Percentiles rank a stretch among this genome's conserved stretches.
Evolutionary conservation across 2,329 filamentous ascomycete genomes (phyloP).

Genomic region (Westerdykella aurantiaca): DNA sequence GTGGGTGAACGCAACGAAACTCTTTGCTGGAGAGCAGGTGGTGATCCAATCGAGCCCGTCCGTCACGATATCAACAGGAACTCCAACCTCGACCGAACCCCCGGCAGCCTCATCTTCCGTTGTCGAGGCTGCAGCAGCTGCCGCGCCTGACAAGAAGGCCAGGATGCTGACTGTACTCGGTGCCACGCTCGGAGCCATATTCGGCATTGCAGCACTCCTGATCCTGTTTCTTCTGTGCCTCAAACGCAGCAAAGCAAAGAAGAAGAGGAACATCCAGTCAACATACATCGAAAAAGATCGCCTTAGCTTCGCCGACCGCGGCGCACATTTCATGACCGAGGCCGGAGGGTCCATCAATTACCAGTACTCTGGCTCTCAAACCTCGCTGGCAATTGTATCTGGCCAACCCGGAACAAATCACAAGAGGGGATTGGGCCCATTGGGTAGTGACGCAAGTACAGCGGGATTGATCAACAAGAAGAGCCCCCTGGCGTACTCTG

Average conservation of each 20-base stretch:
- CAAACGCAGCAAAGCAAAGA: constrained; percentile 55
- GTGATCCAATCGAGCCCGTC: constrained; percentile 27
- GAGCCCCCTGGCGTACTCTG: constrained; percentile 36
- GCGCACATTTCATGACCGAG: constrained; percentile 49
- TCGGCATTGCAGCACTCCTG: constrained; percentile 66
- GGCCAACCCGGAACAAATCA: constrained; percentile 51
- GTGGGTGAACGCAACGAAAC: constrained; percentile 67
- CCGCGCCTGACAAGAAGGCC: constrained; percentile 37
- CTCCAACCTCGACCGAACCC: constrained; percentile 23
- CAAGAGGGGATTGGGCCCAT: constrained; percentile 40
- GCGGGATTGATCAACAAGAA: constrained; percentile 56
- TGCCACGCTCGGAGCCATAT: constrained; percentile 74
- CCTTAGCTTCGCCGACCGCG: constrained; percentile 47
- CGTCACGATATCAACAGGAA: constrained; percentile 20
- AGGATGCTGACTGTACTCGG: constrained; percentile 63
- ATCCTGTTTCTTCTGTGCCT: constrained; percentile 65
- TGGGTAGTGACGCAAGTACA: constrained; percentile 55
- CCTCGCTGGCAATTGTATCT: constrained; percentile 45
- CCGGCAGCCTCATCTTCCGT: constrained; percentile 25
- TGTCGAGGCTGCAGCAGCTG: constrained; percentile 28
- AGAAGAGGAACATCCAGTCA: constrained; percentile 57
- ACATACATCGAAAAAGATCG: constrained; percentile 40
- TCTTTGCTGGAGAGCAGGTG: constrained; percentile 50
- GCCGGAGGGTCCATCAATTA: constrained; percentile 40
- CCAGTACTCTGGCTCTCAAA: constrained; percentile 31